These are phyloP conservation scores for Lenwebbia sp. DNA, from an alignment of 345 rosid species.

Conservation along the genomic window DNA sequence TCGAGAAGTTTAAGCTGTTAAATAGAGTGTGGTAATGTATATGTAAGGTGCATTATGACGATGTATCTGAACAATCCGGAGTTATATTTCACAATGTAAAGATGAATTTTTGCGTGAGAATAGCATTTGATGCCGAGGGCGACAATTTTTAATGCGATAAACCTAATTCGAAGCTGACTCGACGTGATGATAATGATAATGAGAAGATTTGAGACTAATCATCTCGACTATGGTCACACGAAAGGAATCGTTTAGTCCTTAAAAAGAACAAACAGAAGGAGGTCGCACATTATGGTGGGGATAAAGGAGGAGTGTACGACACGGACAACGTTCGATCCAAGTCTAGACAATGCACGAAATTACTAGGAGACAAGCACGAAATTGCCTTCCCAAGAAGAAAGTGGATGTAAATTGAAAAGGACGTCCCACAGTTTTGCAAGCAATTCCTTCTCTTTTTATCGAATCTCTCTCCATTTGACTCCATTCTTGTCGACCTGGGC, in stretches of 20 bases:
- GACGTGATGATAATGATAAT: background rate
- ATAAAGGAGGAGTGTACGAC: background rate
- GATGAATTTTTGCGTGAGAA: background rate
- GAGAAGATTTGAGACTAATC: background rate
- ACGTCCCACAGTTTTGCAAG: background rate
- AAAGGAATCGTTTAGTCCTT: background rate
- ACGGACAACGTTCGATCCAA: background rate
- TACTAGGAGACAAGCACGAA: background rate
- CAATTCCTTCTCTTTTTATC: background rate
- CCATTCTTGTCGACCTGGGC: background rate
- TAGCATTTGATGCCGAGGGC: background rate
- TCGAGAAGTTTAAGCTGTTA: fast-evolving
- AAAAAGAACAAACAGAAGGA: background rate
- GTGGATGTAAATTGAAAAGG: background rate
- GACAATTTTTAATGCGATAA: background rate
- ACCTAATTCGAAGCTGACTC: too few relatives aligned
- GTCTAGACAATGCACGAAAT: background rate
- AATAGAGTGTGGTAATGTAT: background rate
- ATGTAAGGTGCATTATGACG: background rate
- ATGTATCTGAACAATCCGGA: fast-evolving
- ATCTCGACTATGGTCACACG: background rate
- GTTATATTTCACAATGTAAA: background rate
- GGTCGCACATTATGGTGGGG: background rate
- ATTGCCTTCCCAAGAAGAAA: background rate
- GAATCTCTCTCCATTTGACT: background rate